Conservation (phyloP, 129 eudicot genomes). For the Lonicera japonica region DNA sequence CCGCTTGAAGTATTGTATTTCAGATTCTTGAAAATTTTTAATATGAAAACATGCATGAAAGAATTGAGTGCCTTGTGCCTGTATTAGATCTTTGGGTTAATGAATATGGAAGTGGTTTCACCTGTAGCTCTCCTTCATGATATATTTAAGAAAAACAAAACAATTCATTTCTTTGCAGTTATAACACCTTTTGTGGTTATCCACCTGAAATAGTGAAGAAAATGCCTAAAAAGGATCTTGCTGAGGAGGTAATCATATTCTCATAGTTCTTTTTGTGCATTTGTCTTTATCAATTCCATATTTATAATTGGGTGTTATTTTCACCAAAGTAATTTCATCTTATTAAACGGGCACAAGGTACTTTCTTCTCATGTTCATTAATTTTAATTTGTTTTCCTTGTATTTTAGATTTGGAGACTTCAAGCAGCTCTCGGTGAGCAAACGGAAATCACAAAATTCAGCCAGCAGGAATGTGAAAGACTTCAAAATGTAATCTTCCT, state of each 20-base stretch:
- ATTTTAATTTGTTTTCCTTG: not conserved
- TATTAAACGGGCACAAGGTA: not conserved
- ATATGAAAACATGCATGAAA: no score
- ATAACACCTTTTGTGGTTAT: slow-evolving; percentile 86
- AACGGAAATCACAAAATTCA: slow-evolving; percentile 84
- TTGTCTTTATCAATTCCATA: not conserved
- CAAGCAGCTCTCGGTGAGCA: slow-evolving; percentile 99
- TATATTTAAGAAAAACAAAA: no score
- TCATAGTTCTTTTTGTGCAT: slow-evolving; percentile 1
- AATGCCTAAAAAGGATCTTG: slow-evolving; percentile 98
- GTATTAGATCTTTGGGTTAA: no score
- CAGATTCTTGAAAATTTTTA: no score
- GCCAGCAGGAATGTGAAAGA: slow-evolving; percentile 95
- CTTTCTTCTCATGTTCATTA: not conserved
- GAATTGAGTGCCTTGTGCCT: no score
- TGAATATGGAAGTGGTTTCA: not conserved
- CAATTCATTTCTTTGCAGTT: slow-evolving; percentile 42
- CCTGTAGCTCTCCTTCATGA: slow-evolving; percentile 1
- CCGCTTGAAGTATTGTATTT: no score
- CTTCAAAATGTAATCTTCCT: slow-evolving; percentile 71
- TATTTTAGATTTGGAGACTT: slow-evolving; percentile 85
- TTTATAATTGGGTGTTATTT: no score
- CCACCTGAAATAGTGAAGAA: slow-evolving; percentile 97
- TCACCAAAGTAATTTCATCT: no score
- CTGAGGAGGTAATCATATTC: slow-evolving; percentile 65